A percentile compares a stretch with the other conserved stretches of the same genome.
Conservation (phyloP, 2,329 filamentous ascomycete genomes). For the Calonectria pauciramosa region DNA sequence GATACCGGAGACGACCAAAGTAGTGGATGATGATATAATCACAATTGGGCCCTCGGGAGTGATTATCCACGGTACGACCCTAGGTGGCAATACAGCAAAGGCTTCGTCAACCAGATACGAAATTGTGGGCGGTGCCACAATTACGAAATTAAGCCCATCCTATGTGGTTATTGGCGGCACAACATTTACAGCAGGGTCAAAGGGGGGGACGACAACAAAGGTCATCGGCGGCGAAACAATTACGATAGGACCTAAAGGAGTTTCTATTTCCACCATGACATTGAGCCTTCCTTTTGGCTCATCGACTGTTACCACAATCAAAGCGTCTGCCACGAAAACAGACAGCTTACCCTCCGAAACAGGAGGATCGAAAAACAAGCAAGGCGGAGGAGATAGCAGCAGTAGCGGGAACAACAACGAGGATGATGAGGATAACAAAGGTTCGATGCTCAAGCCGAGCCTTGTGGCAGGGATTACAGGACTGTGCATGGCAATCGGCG, state of each 20-base stretch:
- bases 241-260: slow-evolving; percentile 64
- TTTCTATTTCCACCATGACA: slow-evolving; percentile 62
- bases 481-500: slow-evolving; percentile 57
- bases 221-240: slow-evolving; percentile 65
- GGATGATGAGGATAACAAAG: slow-evolving; percentile 37
- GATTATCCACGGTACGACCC: slow-evolving; percentile 54
- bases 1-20: slow-evolving; percentile 50
- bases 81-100: slow-evolving; percentile 58
- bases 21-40: slow-evolving; percentile 66
- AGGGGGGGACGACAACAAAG: slow-evolving; percentile 58
- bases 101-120: slow-evolving; percentile 56
- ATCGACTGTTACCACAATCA: slow-evolving; percentile 58
- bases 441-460: slow-evolving; percentile 23
- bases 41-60: slow-evolving; percentile 63
- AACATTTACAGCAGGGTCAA: slow-evolving; percentile 66
- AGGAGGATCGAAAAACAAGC: slow-evolving; percentile 32
- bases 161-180: slow-evolving; percentile 63
- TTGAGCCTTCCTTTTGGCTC: slow-evolving; percentile 61
- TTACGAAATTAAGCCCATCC: slow-evolving; percentile 63
- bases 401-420: slow-evolving; percentile 25
- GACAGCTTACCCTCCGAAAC: slow-evolving; percentile 45
- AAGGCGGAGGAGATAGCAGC: neutral
- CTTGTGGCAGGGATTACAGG: slow-evolving; percentile 37
- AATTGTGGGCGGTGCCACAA: slow-evolving; percentile 66
- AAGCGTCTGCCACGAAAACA: slow-evolving; percentile 45